Percentiles rank a stretch among this genome's conserved stretches.
These are phyloP conservation scores for Isoetes taiwanensis DNA, from an alignment of 75 land plant genomes.

Conservation along the genomic window DNA sequence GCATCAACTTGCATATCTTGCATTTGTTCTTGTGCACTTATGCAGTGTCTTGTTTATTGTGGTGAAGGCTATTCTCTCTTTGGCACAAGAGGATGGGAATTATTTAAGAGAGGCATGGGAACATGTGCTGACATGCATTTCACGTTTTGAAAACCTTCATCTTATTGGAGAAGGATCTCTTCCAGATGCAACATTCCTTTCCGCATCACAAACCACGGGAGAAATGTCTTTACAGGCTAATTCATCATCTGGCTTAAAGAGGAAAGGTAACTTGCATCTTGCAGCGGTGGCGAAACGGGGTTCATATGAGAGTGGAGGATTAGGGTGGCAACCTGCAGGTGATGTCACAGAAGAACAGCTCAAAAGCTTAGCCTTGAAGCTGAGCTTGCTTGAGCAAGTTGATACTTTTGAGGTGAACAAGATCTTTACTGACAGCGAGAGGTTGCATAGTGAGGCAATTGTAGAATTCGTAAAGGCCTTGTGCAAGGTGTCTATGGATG, in stretches of 20 bases:
- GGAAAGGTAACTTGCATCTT: constrained; percentile 37
- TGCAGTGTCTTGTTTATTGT: background rate
- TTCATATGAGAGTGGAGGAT: constrained; percentile 56
- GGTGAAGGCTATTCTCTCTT: constrained; percentile 54
- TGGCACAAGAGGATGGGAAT: constrained; percentile 72
- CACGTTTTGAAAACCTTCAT: constrained; percentile 65
- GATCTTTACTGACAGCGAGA: constrained; percentile 60
- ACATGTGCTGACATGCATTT: constrained; percentile 61
- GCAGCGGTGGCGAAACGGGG: constrained; percentile 66
- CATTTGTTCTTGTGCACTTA: background rate
- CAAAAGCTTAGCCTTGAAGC: background rate
- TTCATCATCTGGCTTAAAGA: constrained; percentile 27
- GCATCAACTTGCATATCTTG: too few relatives aligned
- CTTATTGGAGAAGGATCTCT: constrained; percentile 71
- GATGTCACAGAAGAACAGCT: too few relatives aligned
- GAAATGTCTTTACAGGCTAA: constrained; percentile 31
- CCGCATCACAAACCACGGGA: constrained; percentile 21
- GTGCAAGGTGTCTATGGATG: constrained; percentile 66
- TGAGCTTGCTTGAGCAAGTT: constrained; percentile 38
- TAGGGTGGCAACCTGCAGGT: too few relatives aligned
- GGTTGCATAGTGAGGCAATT: constrained; percentile 74
- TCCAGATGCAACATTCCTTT: constrained; percentile 55
- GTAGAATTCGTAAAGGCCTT: constrained; percentile 74
- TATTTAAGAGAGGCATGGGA: constrained; percentile 71
- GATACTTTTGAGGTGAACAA: constrained; percentile 69